Conservation (phyloP, 805 yeast genomes). For the Metschnikowia baotianmanensis region DNA sequence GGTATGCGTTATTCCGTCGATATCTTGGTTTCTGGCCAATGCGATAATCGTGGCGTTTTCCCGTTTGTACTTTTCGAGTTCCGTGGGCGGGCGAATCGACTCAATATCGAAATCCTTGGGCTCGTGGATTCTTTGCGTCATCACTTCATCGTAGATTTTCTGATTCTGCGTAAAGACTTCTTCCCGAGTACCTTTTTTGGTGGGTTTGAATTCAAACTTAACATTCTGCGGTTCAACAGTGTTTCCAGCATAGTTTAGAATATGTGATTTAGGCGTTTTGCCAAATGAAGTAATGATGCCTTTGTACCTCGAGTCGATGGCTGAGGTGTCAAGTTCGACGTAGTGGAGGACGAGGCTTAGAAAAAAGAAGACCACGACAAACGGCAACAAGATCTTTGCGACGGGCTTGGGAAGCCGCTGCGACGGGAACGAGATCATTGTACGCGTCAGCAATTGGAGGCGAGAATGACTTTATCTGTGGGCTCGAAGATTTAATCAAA, state of each 20-base stretch:
- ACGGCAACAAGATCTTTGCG: slow-evolving; percentile 9
- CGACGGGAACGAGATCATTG: slow-evolving; percentile 14
- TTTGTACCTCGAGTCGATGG: slow-evolving; percentile 8
- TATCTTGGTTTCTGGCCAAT: slow-evolving; percentile 69
- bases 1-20: slow-evolving; percentile 46
- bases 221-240: slow-evolving; percentile 28
- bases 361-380: slow-evolving; percentile 2
- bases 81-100: slow-evolving; percentile 27
- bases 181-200: slow-evolving; percentile 28
- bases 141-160: slow-evolving; percentile 34
- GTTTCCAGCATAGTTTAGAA: slow-evolving; percentile 1
- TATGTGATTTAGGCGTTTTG: neutral
- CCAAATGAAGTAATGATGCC: slow-evolving; percentile 7
- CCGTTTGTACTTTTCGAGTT: slow-evolving; percentile 27
- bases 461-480: neutral
- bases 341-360: slow-evolving; percentile 6
- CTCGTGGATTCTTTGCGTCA: slow-evolving; percentile 40
- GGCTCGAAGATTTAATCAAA: too few species aligned
- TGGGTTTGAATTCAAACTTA: slow-evolving; percentile 32
- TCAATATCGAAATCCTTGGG: slow-evolving; percentile 45
- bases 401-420: slow-evolving; percentile 10
- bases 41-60: slow-evolving; percentile 77
- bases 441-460: too few species aligned
- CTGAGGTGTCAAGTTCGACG: slow-evolving; percentile 9
- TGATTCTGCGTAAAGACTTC: slow-evolving; percentile 39